phyloP scores from a whole-genome alignment of 768 basidiomycete genomes.

The Xanthoconium stramineum region DNA sequence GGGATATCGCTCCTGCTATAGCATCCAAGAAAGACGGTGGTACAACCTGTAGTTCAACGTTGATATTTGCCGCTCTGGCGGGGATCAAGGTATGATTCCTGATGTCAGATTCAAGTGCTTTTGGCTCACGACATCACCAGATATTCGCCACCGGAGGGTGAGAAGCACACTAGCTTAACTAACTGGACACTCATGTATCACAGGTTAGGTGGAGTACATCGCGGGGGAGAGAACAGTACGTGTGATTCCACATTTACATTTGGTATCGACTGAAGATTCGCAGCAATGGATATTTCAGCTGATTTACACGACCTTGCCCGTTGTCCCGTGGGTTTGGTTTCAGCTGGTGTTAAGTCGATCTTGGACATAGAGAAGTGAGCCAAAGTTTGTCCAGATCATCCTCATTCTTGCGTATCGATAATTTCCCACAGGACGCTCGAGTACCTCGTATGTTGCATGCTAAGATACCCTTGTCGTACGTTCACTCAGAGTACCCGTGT shows the following conservation, averaged over 20 bases:
- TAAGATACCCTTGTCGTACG: background rate
- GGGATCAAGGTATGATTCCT: conserved; percentile 70
- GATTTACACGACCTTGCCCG: conserved; percentile 87
- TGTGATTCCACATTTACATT: background rate
- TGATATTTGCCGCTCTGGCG: conserved; percentile 72
- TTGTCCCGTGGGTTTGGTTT: conserved; percentile 89
- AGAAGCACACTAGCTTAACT: conserved; percentile 20
- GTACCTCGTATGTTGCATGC: conserved; percentile 53
- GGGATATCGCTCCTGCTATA: conserved; percentile 78
- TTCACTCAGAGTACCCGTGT: background rate
- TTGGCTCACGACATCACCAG: conserved; percentile 35
- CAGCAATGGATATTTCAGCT: conserved; percentile 94
- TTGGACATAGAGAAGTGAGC: conserved; percentile 80
- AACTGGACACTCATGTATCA: conserved; percentile 2
- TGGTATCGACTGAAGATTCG: background rate
- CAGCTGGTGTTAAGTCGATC: conserved; percentile 93
- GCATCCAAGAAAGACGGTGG: conserved; percentile 72
- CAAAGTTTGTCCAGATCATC: background rate
- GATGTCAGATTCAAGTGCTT: background rate
- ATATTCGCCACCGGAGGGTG: conserved; percentile 93
- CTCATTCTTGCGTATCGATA: background rate
- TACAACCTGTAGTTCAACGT: conserved; percentile 71
- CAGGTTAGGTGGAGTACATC: conserved; percentile 82
- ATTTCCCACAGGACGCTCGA: conserved; percentile 62
- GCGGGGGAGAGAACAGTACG: conserved; percentile 67